Percentiles rank a stretch among this genome's conserved stretches.
Evolutionary conservation across 2,329 filamentous ascomycete genomes (phyloP).

Genomic region (Madurella fahalii): DNA sequence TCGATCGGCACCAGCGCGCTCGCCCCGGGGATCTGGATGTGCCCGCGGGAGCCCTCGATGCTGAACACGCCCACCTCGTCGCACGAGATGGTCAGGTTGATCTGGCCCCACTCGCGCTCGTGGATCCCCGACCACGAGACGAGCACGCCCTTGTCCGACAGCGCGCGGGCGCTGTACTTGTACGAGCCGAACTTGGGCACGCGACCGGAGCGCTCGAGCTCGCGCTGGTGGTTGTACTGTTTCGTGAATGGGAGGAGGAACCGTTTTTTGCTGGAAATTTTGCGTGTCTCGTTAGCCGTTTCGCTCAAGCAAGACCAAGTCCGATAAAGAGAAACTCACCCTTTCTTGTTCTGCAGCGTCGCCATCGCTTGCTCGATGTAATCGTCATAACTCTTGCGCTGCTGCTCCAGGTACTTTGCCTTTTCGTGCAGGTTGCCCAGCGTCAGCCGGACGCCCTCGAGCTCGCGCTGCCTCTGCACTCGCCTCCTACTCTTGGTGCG

Average conservation of each 20-base stretch:
- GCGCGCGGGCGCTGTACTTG: conserved; percentile 88
- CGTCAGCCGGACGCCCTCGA: conserved; percentile 77
- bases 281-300: conserved; percentile 23
- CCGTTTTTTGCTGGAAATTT: conserved; percentile 65
- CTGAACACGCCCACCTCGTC: conserved; percentile 93
- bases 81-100: conserved; percentile 90
- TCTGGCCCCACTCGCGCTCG: conserved; percentile 81
- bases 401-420: conserved; percentile 86
- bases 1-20: conserved; percentile 86
- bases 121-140: conserved; percentile 84
- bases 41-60: conserved; percentile 83
- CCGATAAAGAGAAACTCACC: conserved; percentile 45
- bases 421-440: conserved; percentile 76
- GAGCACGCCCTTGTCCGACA: conserved; percentile 90
- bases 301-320: neutral
- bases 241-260: conserved; percentile 96
- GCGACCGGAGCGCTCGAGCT: conserved; percentile 85
- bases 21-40: conserved; percentile 93
- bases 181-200: conserved; percentile 97
- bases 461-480: conserved; percentile 84
- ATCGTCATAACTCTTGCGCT: conserved; percentile 96
- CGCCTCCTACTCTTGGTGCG: conserved; percentile 92
- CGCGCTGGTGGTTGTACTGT: conserved; percentile 97
- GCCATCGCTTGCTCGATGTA: conserved; percentile 99
- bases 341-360: conserved; percentile 94